These are phyloP conservation scores for Saturnispora gosingensis DNA, from an alignment of 805 yeast species.

Conservation along the genomic window DNA sequence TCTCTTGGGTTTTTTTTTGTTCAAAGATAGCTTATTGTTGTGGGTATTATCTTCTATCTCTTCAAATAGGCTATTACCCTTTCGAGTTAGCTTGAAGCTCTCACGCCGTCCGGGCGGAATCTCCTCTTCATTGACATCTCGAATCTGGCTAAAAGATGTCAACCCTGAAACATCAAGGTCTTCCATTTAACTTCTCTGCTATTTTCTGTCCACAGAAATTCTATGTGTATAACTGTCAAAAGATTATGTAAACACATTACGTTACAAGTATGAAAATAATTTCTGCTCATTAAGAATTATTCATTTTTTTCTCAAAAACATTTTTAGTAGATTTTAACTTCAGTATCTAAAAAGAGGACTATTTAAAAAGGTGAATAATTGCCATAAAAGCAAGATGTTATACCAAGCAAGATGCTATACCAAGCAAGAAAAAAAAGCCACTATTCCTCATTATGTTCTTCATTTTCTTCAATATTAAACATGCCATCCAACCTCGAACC, in stretches of 20 bases:
- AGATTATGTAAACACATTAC: background rate
- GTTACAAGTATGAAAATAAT: background rate
- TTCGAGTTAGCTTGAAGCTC: constrained; percentile 4
- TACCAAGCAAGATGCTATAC: too few relatives aligned
- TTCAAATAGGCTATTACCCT: constrained; percentile 7
- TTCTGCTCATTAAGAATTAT: background rate
- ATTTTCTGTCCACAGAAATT: background rate
- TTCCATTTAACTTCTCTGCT: background rate
- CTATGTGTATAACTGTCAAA: background rate
- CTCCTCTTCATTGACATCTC: background rate
- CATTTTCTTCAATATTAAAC: constrained; percentile 4
- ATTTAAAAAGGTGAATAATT: too few relatives aligned
- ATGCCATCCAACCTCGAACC: constrained; percentile 11
- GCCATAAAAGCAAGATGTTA: background rate
- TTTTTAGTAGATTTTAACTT: background rate
- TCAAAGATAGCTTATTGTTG: background rate
- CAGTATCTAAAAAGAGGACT: background rate
- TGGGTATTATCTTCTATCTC: constrained; percentile 4
- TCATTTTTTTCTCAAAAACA: background rate
- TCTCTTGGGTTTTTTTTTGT: background rate
- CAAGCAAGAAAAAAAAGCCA: too few relatives aligned
- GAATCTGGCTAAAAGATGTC: background rate
- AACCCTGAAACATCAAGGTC: background rate
- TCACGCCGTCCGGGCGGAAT: background rate
- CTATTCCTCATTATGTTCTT: background rate